These are phyloP conservation scores for Diaporthe australafricana DNA, from an alignment of 2,329 filamentous ascomycete genomes.

Conservation along the genomic window DNA sequence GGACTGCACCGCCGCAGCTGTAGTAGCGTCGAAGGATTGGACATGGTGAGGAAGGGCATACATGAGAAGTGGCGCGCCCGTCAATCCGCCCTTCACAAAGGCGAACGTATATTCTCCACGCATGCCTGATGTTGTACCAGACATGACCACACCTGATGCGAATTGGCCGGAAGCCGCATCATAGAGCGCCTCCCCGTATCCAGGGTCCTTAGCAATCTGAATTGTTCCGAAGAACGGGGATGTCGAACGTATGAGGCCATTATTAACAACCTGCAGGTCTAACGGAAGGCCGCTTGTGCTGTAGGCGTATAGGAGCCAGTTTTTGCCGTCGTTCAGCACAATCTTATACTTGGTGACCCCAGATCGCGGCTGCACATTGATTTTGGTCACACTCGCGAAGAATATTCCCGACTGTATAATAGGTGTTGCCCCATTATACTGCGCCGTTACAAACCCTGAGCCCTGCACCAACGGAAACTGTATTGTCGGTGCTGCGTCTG, in stretches of 20 bases:
- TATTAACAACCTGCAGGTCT: conserved; percentile 75
- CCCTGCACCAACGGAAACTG: conserved; percentile 89
- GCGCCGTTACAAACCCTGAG: conserved; percentile 85
- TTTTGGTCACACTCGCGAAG: conserved; percentile 74
- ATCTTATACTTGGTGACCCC: conserved; percentile 82
- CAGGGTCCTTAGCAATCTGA: conserved; percentile 84
- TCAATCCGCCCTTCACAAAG: conserved; percentile 78
- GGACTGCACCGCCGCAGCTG: conserved; percentile 61
- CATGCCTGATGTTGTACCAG: conserved; percentile 69
- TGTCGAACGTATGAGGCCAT: conserved; percentile 72
- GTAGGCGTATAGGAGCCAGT: conserved; percentile 86
- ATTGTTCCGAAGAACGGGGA: conserved; percentile 80
- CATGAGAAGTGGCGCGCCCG: conserved; percentile 76
- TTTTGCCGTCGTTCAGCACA: conserved; percentile 75
- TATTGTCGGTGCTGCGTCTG: conserved; percentile 68
- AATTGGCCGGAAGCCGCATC: conserved; percentile 84
- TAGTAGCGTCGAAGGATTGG: conserved; percentile 74
- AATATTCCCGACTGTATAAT: conserved; percentile 79
- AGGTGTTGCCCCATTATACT: conserved; percentile 79
- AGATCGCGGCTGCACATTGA: conserved; percentile 66
- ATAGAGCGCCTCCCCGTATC: conserved; percentile 73
- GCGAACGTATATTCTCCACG: conserved; percentile 78
- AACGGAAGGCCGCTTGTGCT: conserved; percentile 69
- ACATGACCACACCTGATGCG: conserved; percentile 71
- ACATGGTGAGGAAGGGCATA: conserved; percentile 91